Evolutionary conservation across 768 basidiomycete species (phyloP).

Genomic region (Dacryopinax spathularia): DNA sequence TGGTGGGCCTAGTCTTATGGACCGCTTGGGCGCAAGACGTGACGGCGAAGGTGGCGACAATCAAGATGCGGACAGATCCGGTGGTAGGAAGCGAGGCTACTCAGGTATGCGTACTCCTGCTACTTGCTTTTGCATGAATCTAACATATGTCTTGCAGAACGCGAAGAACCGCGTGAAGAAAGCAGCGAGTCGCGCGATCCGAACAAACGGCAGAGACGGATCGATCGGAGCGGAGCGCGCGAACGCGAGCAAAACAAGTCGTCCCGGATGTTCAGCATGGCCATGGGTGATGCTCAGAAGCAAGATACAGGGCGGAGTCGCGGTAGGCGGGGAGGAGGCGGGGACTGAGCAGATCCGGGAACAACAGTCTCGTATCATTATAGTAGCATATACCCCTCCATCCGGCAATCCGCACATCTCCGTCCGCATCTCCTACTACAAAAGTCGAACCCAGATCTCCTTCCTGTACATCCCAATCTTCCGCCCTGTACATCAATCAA

Average conservation of each 20-base stretch:
- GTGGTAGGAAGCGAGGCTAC: slow-evolving; percentile 1
- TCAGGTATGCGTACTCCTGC: background rate
- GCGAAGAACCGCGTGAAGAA: background rate
- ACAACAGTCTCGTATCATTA: background rate
- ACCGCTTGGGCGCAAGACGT: background rate
- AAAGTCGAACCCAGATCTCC: no score
- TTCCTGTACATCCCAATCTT: background rate
- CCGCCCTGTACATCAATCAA: slow-evolving; percentile 1
- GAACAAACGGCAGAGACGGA: background rate
- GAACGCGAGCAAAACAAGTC: background rate
- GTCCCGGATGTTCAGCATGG: background rate
- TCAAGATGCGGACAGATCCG: background rate
- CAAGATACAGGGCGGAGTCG: background rate
- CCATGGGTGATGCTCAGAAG: slow-evolving; percentile 2
- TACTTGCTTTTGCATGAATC: background rate
- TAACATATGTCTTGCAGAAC: background rate
- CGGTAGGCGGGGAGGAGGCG: background rate
- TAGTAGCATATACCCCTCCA: background rate
- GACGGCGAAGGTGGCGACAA: background rate
- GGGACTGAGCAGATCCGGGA: background rate
- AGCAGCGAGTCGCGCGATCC: background rate
- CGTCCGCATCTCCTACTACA: no score
- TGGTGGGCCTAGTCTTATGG: background rate
- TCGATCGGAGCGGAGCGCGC: background rate
- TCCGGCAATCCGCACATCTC: background rate